These are phyloP conservation scores for Monilinia vaccinii-corymbosi DNA, from an alignment of 2,329 filamentous ascomycete genomes.

Conservation along the genomic window DNA sequence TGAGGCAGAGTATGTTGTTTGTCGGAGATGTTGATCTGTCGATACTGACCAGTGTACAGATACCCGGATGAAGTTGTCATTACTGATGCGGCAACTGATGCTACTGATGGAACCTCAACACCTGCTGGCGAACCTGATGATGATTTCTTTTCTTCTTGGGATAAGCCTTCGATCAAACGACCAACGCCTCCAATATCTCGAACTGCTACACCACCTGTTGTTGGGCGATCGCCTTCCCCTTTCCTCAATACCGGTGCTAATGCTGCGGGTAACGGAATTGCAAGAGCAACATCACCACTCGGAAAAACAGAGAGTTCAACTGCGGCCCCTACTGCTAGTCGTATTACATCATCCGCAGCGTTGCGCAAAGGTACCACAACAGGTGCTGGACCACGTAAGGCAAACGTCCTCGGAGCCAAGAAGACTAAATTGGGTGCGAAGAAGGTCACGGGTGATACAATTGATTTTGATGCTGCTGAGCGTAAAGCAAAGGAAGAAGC, in stretches of 20 bases:
- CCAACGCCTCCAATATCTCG: constrained; percentile 89
- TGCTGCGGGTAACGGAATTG: constrained; percentile 59
- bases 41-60: constrained; percentile 38
- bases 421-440: constrained; percentile 86
- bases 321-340: constrained; percentile 51
- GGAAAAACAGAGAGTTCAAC: constrained; percentile 48
- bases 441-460: constrained; percentile 70
- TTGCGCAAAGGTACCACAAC: constrained; percentile 63
- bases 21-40: not conserved
- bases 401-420: constrained; percentile 78
- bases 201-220: constrained; percentile 73
- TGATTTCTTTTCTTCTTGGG: constrained; percentile 99
- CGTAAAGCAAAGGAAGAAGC: constrained; percentile 96
- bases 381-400: constrained; percentile 61
- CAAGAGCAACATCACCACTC: constrained; percentile 79
- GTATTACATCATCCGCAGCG: constrained; percentile 69
- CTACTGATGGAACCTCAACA: constrained; percentile 58
- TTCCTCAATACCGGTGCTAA: constrained; percentile 66
- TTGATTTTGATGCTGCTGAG: constrained; percentile 97
- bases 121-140: constrained; percentile 76
- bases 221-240: constrained; percentile 77
- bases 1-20: constrained; percentile 61
- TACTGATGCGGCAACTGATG: constrained; percentile 55
- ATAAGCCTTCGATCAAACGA: constrained; percentile 93
- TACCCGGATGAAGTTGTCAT: constrained; percentile 80